Base-by-base conservation (phyloP, 2,329 filamentous ascomycete genomes). In the Fusarium zealandicum region DNA sequence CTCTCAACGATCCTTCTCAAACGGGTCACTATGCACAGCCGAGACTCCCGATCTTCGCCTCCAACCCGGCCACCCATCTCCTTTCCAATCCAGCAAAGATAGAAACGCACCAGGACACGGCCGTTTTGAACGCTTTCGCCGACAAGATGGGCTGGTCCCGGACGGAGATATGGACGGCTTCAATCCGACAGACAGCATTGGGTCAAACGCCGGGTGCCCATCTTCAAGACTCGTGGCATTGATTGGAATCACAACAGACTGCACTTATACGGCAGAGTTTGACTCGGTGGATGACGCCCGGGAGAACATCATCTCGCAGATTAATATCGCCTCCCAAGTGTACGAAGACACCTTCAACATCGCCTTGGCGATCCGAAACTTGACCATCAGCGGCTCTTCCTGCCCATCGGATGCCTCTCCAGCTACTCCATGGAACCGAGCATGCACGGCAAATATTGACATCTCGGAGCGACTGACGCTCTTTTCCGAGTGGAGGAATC, bases 341-440 rank as follows among this genome's bases (percentile, higher is more conserved):
- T 97, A 92, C 68, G 93, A 97, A 71, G 82, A 80, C 53, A 88
- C 89, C 3, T 96, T 97, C 78, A 96, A 96, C 74, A 91, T 96
- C 62, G 90, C 91, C 0, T 83, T 97, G 13, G 92, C 90, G 14
- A 82, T 96, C 49, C 84, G 87, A 58, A 93, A 95, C 68, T 72
- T 96, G 42, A 88, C 90, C 9, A 83, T 96, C 53, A 89, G 83
- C 39, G 84, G 89, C 35, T 72, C 81, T 0, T 77, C 79, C 14
- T 97, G 92, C 66, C 90, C 92, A 0, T 82, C 82, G 5, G 48
- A 3, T 13, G 75, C 86, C 3, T 79, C 85, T 13, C 66, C 81
- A 3, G 80, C 85, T 5, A 86, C 88, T 2, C 85, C 85, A 0
- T 96, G 92, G 90, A 96, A 97, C 67, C 77, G 89, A 47, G 82